phyloP scores from a whole-genome alignment of 805 yeast genomes.

The Sungouiella blattae region DNA sequence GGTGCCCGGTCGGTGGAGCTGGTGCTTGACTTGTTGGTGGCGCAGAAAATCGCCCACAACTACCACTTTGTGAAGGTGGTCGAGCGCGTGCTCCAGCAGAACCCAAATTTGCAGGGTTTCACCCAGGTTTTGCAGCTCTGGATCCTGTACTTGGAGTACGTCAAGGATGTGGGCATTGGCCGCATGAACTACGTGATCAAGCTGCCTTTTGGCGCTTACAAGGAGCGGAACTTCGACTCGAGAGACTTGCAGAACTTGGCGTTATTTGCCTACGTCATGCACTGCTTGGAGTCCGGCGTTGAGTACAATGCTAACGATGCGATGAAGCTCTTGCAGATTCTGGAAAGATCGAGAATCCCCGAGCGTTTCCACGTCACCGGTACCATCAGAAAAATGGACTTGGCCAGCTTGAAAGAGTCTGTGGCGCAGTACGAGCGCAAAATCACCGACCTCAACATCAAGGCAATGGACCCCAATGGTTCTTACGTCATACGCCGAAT shows the following conservation, averaged over 20 bases:
- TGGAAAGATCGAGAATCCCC: constrained; percentile 17
- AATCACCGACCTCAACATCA: constrained; percentile 11
- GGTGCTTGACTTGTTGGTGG: constrained; percentile 25
- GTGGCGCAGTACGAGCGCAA: constrained; percentile 2
- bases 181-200: constrained; percentile 5
- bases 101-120: constrained; percentile 13
- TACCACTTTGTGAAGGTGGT: constrained; percentile 28
- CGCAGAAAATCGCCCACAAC: constrained; percentile 30
- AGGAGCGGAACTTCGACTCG: constrained; percentile 13
- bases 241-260: constrained; percentile 23
- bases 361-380: constrained; percentile 13
- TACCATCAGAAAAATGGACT: constrained; percentile 15
- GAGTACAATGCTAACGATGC: constrained; percentile 23
- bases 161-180: constrained; percentile 6
- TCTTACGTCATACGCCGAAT: constrained; percentile 19
- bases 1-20: constrained; percentile 15
- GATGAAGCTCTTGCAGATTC: constrained; percentile 24
- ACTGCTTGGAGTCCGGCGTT: constrained; percentile 22
- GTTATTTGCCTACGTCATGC: constrained; percentile 33
- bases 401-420: constrained; percentile 8
- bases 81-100: constrained; percentile 14
- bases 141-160: constrained; percentile 31
- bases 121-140: constrained; percentile 27
- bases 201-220: constrained; percentile 6
- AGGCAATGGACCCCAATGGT: constrained; percentile 35